Evolutionary conservation across 768 basidiomycete species (phyloP).

Genomic region (Dictyophora rubrovolvata): DNA sequence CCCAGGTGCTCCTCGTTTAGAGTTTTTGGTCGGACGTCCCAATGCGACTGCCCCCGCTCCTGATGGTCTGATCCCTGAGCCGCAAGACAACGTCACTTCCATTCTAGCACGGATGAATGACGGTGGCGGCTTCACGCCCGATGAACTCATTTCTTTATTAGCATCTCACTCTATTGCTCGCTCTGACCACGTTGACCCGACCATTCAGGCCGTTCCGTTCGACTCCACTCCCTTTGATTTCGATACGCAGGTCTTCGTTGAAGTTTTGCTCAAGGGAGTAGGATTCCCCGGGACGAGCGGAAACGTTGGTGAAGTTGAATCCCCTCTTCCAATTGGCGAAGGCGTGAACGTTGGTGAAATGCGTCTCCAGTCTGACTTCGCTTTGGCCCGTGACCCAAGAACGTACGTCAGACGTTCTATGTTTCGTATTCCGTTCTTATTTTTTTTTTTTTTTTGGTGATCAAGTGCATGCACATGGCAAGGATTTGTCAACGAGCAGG

Average conservation of each 20-base stretch:
- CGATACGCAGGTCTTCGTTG: slow-evolving; percentile 18
- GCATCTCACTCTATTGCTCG: slow-evolving; percentile 19
- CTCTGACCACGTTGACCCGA: slow-evolving; percentile 18
- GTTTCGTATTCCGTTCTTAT: background rate
- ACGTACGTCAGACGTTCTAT: slow-evolving; percentile 9
- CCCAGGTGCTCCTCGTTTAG: slow-evolving; percentile 1
- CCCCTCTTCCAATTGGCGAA: background rate
- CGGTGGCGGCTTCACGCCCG: slow-evolving; percentile 16
- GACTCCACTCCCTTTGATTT: slow-evolving; percentile 15
- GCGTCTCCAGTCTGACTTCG: slow-evolving; percentile 20
- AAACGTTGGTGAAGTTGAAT: slow-evolving; percentile 21
- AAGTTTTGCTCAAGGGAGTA: slow-evolving; percentile 17
- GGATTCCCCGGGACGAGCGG: slow-evolving; percentile 23
- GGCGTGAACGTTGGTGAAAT: slow-evolving; percentile 16
- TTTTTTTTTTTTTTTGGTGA: background rate
- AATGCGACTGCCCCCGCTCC: slow-evolving; percentile 7
- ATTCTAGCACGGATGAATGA: slow-evolving; percentile 19
- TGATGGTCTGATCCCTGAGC: slow-evolving; percentile 9
- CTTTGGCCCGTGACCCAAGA: slow-evolving; percentile 20
- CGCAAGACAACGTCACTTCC: slow-evolving; percentile 13
- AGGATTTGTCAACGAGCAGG: slow-evolving; percentile 21
- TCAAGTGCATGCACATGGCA: slow-evolving; percentile 19
- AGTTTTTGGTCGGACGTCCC: slow-evolving; percentile 2
- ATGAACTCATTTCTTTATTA: slow-evolving; percentile 18
- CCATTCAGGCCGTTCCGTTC: slow-evolving; percentile 19